Evolutionary conservation across 345 rosid species (phyloP).

Genomic region (Syzygium oleosum): DNA sequence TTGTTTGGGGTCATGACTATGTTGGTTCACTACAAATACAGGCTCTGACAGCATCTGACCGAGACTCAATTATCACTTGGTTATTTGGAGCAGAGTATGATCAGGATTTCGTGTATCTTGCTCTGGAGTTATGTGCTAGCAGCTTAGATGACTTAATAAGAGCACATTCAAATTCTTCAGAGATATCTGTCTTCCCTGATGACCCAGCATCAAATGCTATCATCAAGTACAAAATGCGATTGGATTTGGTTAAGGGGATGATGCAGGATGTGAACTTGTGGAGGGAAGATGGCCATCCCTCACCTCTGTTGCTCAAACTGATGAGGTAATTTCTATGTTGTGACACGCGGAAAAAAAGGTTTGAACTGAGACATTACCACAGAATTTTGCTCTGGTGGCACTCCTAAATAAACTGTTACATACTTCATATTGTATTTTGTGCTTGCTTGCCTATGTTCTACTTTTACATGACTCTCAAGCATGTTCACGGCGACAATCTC

Average conservation of each 20-base stretch:
- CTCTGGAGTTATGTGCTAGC: slow-evolving; percentile 78
- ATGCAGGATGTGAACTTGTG: slow-evolving; percentile 44
- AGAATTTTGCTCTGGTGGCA: not conserved
- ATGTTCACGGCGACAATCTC: not conserved
- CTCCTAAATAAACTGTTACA: not conserved
- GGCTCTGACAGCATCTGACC: slow-evolving; percentile 84
- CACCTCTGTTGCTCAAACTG: slow-evolving; percentile 49
- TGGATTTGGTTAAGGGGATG: slow-evolving; percentile 29
- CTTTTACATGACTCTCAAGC: not conserved
- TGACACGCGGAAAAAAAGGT: not conserved
- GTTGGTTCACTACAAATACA: slow-evolving; percentile 86
- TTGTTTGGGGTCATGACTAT: slow-evolving; percentile 71
- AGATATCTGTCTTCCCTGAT: slow-evolving; percentile 9
- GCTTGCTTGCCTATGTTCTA: not conserved
- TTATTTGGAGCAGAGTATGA: slow-evolving; percentile 95
- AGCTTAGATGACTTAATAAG: slow-evolving; percentile 68
- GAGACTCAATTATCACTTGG: slow-evolving; percentile 74
- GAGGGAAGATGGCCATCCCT: slow-evolving; percentile 67
- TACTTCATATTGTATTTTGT: not conserved
- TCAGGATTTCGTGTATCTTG: slow-evolving; percentile 78
- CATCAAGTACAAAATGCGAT: not conserved
- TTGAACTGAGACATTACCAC: not conserved
- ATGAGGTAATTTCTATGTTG: slow-evolving; percentile 49
- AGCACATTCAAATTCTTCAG: slow-evolving; percentile 25
- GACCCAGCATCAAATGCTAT: slow-evolving; percentile 20